Evolutionary conservation across 495 filamentous ascomycete species (phyloP).

Genomic region (Penicillium steckii): DNA sequence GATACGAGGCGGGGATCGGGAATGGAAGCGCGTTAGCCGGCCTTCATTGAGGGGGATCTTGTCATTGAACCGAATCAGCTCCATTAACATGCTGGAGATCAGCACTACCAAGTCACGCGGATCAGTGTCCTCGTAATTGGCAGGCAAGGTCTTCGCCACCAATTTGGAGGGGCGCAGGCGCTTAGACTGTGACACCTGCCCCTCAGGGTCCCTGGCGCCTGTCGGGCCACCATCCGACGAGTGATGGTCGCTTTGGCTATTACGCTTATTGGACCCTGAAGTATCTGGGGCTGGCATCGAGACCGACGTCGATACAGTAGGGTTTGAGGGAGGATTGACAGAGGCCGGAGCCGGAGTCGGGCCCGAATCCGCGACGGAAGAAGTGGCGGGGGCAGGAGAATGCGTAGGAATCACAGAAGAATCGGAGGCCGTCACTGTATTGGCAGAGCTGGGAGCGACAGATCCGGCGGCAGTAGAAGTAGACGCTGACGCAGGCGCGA

Average conservation of each 20-base stretch:
- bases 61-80: conserved; percentile 92
- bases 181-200: conserved; percentile 51
- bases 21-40: conserved; percentile 91
- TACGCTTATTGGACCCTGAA: conserved; percentile 43
- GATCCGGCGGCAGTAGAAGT: conserved; percentile 14
- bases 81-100: conserved; percentile 92
- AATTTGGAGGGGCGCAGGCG: conserved; percentile 53
- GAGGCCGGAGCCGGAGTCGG: conserved; percentile 15
- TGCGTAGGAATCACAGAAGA: not conserved
- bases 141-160: conserved; percentile 68
- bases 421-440: not conserved
- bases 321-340: conserved; percentile 17
- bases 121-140: conserved; percentile 73
- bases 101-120: conserved; percentile 82
- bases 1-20: conserved; percentile 89
- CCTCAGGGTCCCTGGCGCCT: conserved; percentile 35
- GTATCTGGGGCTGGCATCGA: conserved; percentile 38
- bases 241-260: conserved; percentile 35
- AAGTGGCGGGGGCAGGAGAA: conserved; percentile 16
- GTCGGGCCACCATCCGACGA: conserved; percentile 35
- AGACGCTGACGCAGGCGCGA: conserved; percentile 11
- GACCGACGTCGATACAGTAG: conserved; percentile 24
- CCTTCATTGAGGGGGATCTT: conserved; percentile 79
- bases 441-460: conserved; percentile 18
- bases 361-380: conserved; percentile 12